Evolutionary conservation across 2,329 filamentous ascomycete species (phyloP), one percentile per base, ranked within the genome.

Genomic region (Tolypocladium pustulatum): DNA sequence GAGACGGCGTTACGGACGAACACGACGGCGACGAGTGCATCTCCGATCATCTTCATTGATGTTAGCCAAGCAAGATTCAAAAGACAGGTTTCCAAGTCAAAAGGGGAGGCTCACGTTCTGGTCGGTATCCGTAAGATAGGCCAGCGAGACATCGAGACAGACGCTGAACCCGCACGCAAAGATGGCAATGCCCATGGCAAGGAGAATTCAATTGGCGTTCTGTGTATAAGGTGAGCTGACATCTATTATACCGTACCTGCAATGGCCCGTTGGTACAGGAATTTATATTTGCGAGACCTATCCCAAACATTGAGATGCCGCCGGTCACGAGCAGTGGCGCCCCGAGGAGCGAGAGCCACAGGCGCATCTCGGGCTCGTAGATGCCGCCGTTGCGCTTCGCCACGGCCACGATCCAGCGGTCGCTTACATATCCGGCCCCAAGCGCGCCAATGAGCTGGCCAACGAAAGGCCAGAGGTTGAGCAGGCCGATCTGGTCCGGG

Each of bases 331-430:
- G 63, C 9, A 73, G 27, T 0, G 72, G 46, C 25, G 46, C 46
- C 71, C 0, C 66, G 69, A 13, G 70, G 62, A 52, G 46, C 6
- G 73, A 73, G 13, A 83, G 65, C 79, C 52, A 61, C 4, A 77
- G 63, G 1, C 75, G 67, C 69, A 76, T 76, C 57, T 77, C 75
- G 0, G 75, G 75, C 60, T 77, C 75, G 52, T 73, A 76, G 37
- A 73, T 68, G 8, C 74, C 74, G 1, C 68, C 67, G 12, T 76
- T 76, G 0, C 71, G 66, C 22, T 66, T 68, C 0, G 75, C 65
- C 13, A 75, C 65, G 43, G 65, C 66, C 5, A 73, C 30, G 32
- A 76, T 72, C 1, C 68, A 68, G 62, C 67, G 65, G 60, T 78
- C 75, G 1, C 70, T 70, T 1, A 76, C 40, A 1, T 69, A 66